These are phyloP conservation scores for Peniophora sp. DNA, from an alignment of 1,284 basidiomycete genomes.

Conservation along the genomic window DNA sequence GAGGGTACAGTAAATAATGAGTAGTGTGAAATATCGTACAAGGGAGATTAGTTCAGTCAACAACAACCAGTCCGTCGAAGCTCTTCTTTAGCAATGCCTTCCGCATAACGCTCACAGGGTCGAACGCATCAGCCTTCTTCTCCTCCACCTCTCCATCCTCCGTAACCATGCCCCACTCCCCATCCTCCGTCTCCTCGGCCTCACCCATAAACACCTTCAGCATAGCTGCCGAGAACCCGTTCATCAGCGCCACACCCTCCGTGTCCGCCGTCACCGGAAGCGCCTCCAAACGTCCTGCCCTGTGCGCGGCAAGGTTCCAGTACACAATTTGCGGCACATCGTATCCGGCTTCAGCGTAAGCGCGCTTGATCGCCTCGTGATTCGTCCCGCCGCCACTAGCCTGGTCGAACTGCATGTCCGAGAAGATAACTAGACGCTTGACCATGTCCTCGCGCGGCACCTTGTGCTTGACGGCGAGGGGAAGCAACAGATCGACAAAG, in stretches of 20 bases:
- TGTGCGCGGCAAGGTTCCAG: constrained; percentile 36
- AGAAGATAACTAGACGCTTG: constrained; percentile 66
- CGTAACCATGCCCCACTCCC: constrained; percentile 21
- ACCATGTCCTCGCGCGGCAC: constrained; percentile 65
- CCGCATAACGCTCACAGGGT: constrained; percentile 2
- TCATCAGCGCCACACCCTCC: constrained; percentile 58
- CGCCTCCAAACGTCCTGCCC: constrained; percentile 14
- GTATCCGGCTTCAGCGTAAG: constrained; percentile 53
- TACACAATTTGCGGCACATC: constrained; percentile 62
- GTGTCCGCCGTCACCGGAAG: constrained; percentile 41
- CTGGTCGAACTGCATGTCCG: constrained; percentile 70
- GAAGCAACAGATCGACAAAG: constrained; percentile 51
- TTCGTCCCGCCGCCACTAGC: constrained; percentile 47
- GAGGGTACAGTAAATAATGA: too few relatives aligned
- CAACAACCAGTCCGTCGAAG: not conserved
- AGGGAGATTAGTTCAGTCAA: not conserved
- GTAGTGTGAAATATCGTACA: too few relatives aligned
- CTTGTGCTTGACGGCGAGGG: constrained; percentile 43
- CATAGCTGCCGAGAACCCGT: constrained; percentile 59
- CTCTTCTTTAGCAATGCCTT: not conserved
- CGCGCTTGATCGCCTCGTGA: constrained; percentile 44
- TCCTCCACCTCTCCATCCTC: too few relatives aligned
- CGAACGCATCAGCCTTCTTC: not conserved
- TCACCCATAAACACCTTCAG: constrained; percentile 67
- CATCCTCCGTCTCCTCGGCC: constrained; percentile 26